A percentile compares a stretch with the other conserved stretches of the same genome.
These are phyloP conservation scores for Torulaspora pretoriensis DNA, from an alignment of 1,139 yeast genomes.

Conservation along the genomic window DNA sequence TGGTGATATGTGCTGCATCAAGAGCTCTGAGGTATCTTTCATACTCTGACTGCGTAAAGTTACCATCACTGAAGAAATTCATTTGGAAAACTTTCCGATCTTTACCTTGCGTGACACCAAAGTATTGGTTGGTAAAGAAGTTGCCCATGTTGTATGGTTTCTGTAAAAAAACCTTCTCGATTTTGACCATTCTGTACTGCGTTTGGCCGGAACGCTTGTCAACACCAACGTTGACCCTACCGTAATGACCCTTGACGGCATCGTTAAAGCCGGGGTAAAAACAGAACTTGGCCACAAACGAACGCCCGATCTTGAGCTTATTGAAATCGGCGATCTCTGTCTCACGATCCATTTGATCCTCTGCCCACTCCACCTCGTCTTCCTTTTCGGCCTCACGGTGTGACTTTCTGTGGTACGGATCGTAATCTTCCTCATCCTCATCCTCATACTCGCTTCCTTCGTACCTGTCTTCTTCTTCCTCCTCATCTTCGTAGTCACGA, in stretches of 20 bases:
- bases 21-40: conserved; percentile 62
- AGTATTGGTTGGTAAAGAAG: conserved; percentile 55
- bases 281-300: conserved; percentile 67
- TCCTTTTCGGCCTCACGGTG: conserved; percentile 38
- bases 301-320: conserved; percentile 69
- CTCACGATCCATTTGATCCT: conserved; percentile 42
- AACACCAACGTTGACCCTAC: conserved; percentile 74
- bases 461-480: conserved; percentile 34
- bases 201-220: conserved; percentile 59
- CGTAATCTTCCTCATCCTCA: conserved; percentile 44
- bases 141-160: conserved; percentile 55
- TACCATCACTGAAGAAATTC: conserved; percentile 73
- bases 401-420: conserved; percentile 29
- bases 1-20: conserved; percentile 51
- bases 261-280: conserved; percentile 78
- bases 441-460: conserved; percentile 32
- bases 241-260: conserved; percentile 67
- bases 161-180: conserved; percentile 59
- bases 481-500: conserved; percentile 40
- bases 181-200: conserved; percentile 80
- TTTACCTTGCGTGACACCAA: conserved; percentile 51
- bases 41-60: conserved; percentile 65
- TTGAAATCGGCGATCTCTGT: conserved; percentile 56
- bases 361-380: conserved; percentile 43
- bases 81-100: conserved; percentile 68